phyloP scores from a whole-genome alignment of 1,284 basidiomycete genomes.

The Sphaerobolus stellatus region DNA sequence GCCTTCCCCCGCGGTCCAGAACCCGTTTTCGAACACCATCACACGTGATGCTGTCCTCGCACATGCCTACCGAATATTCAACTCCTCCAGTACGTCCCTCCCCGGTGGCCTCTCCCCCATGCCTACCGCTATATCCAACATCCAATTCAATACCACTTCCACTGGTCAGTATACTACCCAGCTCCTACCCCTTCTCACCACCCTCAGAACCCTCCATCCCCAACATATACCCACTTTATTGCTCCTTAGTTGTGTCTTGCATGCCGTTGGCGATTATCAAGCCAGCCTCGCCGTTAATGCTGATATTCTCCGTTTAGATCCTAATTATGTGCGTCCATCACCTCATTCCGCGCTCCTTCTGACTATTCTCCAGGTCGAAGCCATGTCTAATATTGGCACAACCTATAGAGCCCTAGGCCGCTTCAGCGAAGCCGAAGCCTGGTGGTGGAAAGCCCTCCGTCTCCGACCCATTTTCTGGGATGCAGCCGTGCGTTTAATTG shows the following conservation, averaged over 20 bases:
- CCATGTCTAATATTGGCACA: constrained; percentile 53
- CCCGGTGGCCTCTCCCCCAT: constrained; percentile 15
- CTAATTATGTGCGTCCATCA: constrained; percentile 35
- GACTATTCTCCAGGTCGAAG: constrained; percentile 35
- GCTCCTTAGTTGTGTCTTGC: constrained; percentile 36
- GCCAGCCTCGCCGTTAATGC: constrained; percentile 20
- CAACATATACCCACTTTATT: constrained; percentile 35
- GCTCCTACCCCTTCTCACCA: constrained; percentile 30
- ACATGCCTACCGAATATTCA: constrained; percentile 27
- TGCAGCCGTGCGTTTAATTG: constrained; percentile 32
- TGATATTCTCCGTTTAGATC: constrained; percentile 29
- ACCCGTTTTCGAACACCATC: constrained; percentile 20
- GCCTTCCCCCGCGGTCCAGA: background rate
- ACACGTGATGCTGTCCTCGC: constrained; percentile 26
- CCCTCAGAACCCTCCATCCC: constrained; percentile 30
- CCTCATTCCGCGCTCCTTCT: background rate
- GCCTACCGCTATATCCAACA: background rate
- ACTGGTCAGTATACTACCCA: constrained; percentile 21
- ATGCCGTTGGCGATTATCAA: constrained; percentile 30
- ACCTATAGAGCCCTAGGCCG: constrained; percentile 42
- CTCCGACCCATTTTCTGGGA: constrained; percentile 43
- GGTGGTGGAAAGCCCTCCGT: constrained; percentile 46
- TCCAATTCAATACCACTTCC: constrained; percentile 5
- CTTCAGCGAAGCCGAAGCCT: constrained; percentile 38
- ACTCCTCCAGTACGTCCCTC: constrained; percentile 11